Base-by-base conservation (phyloP, 2,329 filamentous ascomycete species). In the Pyrenophora teres region DNA sequence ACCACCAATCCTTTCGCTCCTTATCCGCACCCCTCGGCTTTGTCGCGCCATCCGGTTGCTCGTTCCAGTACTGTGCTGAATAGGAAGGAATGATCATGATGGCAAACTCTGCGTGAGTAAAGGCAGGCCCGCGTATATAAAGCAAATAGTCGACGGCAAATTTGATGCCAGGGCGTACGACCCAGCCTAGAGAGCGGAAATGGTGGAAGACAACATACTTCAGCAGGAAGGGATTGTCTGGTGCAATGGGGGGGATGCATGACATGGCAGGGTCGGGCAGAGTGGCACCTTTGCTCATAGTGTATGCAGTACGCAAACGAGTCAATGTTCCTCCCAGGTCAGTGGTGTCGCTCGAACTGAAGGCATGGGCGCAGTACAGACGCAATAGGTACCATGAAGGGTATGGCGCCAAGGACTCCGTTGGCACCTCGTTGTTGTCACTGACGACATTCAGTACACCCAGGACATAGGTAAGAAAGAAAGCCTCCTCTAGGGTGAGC, bases 101-200 rank as follows among this genome's bases (percentile, higher is more conserved):
- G 0, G 90, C 92, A 69, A 97, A 99, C 68, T 97, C 92, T 18
- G 94, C 94, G 69, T 99, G 94, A 18, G 91, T 87, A 72, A 99
- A 97, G 0, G 94, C 93, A 0, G 94, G 94, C 0, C 94, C 94
- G 16, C 92, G 87, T 50, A 91, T 87, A 75, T 99, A 99, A 6
- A 99, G 82, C n/a, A 99, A 78, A 78, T 90, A 97, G 73, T 99
- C 94, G 8, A 92, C 89, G 18, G 90, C 90, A 64, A 99, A 99
- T 69, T 99, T 99, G 70, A 96, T 87, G 31, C 94, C 95, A 4
- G 89, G 86, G 12, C 95, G 87, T 0, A 95, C 88, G 1, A 97
- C 90, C 93, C 94, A 99, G 19, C 94, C 94, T 0, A 97, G 80
- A 0, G 92, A 96, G 32, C 94, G 88, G 76, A 96, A 99, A 71